Conservation (phyloP, 2,329 filamentous ascomycete genomes). For the Venturia nashicola region DNA sequence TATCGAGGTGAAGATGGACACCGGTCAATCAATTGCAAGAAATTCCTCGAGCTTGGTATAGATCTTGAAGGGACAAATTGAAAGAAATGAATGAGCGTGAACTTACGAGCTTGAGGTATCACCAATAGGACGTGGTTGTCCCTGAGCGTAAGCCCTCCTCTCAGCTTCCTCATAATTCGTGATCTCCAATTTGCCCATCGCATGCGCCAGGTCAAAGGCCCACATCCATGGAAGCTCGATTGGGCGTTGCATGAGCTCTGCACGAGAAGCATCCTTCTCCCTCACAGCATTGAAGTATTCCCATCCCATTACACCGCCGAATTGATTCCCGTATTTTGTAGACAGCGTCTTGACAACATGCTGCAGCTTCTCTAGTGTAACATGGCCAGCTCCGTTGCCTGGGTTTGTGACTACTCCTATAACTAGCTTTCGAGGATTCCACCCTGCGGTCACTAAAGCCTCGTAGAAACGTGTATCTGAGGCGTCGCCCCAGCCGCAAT, state of each 20-base stretch:
- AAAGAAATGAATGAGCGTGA: too few relatives aligned
- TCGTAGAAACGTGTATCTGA: constrained; percentile 39
- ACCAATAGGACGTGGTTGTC: not conserved
- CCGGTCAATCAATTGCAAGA: too few relatives aligned
- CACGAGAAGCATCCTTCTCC: constrained; percentile 12
- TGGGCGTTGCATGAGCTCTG: not conserved
- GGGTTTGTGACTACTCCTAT: constrained; percentile 72
- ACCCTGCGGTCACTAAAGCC: constrained; percentile 49
- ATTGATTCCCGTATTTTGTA: constrained; percentile 42
- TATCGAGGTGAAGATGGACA: not conserved
- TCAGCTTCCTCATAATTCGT: constrained; percentile 19
- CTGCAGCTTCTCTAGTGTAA: constrained; percentile 44
- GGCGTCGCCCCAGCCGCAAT: constrained; percentile 75
- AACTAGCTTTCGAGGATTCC: constrained; percentile 61
- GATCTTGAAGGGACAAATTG: too few relatives aligned
- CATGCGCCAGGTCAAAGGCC: constrained; percentile 17
- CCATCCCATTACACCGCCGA: constrained; percentile 89
- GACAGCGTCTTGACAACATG: constrained; percentile 44
- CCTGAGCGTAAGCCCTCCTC: constrained; percentile 25
- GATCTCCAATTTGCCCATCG: constrained; percentile 13
- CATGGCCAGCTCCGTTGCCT: constrained; percentile 52
- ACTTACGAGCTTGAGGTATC: not conserved
- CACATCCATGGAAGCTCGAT: not conserved
- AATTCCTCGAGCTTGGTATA: too few relatives aligned
- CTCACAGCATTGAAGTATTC: constrained; percentile 72